A percentile compares a stretch with the other conserved stretches of the same genome.
Evolutionary conservation across 306 rosid genomes (phyloP).

Genomic region (Citrullus mucosospermus): DNA sequence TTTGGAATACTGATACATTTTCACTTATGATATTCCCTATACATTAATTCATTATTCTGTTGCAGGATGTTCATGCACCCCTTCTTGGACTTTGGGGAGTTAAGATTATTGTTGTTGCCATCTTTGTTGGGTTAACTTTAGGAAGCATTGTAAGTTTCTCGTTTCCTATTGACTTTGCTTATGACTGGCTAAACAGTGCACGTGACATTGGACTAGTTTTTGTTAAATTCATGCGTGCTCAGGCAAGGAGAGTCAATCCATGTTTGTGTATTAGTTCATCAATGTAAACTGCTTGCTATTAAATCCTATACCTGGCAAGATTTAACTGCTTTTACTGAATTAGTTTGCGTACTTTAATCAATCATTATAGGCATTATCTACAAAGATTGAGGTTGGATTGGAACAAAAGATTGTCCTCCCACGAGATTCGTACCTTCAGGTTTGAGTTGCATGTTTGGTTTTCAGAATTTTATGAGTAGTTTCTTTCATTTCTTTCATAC

Average conservation of each 20-base stretch:
- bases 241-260: neutral
- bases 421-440: conserved; percentile 97
- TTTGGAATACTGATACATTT: neutral
- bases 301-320: neutral
- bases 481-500: neutral
- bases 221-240: neutral
- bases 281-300: neutral
- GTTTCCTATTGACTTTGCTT: neutral
- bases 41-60: conserved; percentile 8
- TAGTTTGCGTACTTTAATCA: conserved; percentile 5
- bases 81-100: conserved; percentile 82
- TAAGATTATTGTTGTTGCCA: conserved; percentile 49
- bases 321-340: neutral
- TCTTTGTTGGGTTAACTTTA: conserved; percentile 62
- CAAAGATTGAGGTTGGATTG: conserved; percentile 78
- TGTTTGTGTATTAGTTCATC: neutral
- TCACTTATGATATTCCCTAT: neutral
- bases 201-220: neutral
- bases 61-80: conserved; percentile 82
- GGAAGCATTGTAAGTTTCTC: conserved; percentile 83
- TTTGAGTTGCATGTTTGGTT: conserved; percentile 17
- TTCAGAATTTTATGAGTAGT: neutral
- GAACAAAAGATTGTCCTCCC: conserved; percentile 99
- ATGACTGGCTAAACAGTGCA: neutral
- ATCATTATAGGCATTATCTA: conserved; percentile 55